These are phyloP conservation scores for Darksidea phi DNA, from an alignment of 495 filamentous ascomycete species.

Conservation along the genomic window DNA sequence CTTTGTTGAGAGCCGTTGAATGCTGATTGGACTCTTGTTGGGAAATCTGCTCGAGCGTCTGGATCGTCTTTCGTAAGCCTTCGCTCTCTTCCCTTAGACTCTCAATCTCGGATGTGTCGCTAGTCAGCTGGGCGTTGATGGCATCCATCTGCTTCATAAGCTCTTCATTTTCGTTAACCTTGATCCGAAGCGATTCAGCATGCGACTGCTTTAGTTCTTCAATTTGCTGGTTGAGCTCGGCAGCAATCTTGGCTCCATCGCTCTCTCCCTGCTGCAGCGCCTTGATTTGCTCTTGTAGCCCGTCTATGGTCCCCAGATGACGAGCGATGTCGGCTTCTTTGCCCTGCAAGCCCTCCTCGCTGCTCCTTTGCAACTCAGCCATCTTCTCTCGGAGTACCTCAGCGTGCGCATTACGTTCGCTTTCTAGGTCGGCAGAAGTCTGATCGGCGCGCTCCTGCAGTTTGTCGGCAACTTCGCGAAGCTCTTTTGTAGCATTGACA, in stretches of 20 bases:
- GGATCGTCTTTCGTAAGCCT: constrained; percentile 24
- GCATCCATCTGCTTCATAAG: constrained; percentile 31
- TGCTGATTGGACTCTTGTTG: constrained; percentile 27
- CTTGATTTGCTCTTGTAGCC: constrained; percentile 31
- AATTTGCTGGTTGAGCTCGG: constrained; percentile 31
- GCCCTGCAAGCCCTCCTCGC: constrained; percentile 12
- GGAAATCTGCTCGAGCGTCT: constrained; percentile 26
- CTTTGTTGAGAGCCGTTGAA: constrained; percentile 11
- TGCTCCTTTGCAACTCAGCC: constrained; percentile 13
- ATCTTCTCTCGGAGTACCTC: constrained; percentile 15
- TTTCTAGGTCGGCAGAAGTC: constrained; percentile 13
- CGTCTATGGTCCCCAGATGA: constrained; percentile 25
- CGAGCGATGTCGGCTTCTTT: constrained; percentile 28
- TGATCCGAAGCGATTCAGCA: constrained; percentile 18
- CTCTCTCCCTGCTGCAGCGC: constrained; percentile 31
- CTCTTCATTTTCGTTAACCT: constrained; percentile 30
- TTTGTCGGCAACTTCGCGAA: constrained; percentile 20
- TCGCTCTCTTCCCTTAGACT: constrained; percentile 27
- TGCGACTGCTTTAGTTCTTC: constrained; percentile 28
- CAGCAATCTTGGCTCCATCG: constrained; percentile 27
- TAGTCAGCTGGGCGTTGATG: constrained; percentile 29
- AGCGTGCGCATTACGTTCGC: constrained; percentile 22
- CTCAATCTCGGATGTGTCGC: constrained; percentile 23
- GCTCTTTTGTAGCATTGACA: constrained; percentile 15
- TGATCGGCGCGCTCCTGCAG: constrained; percentile 23